Evolutionary conservation across 768 basidiomycete species (phyloP).

Genomic region (Auriscalpium vulgare): DNA sequence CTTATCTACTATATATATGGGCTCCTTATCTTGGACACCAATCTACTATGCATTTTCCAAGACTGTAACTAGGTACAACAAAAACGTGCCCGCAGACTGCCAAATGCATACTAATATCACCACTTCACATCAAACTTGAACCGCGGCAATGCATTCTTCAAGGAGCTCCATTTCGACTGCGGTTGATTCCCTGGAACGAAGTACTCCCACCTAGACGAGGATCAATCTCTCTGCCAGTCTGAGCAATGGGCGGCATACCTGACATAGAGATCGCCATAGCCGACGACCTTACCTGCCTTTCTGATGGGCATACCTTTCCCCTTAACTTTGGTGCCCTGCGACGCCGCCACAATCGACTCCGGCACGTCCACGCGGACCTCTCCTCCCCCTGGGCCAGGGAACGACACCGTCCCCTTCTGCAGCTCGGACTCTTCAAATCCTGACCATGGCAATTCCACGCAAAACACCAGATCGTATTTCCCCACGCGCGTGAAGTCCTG

Average conservation of each 20-base stretch:
- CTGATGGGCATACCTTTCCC: constrained; percentile 1
- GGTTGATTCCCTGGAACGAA: not conserved
- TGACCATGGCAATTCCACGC: constrained; percentile 3
- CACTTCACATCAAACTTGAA: not conserved
- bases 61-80: no score
- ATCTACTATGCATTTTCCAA: no score
- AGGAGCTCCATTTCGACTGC: not conserved
- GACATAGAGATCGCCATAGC: not conserved
- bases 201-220: not conserved
- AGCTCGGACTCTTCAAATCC: not conserved
- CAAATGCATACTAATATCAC: no score
- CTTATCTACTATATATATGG: no score
- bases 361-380: constrained; percentile 1
- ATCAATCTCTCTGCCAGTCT: not conserved
- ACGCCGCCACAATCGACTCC: not conserved
- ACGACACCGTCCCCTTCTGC: not conserved
- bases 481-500: not conserved
- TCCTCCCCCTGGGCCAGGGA: not conserved
- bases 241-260: not conserved
- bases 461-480: not conserved
- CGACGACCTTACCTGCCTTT: not conserved
- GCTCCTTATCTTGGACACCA: no score
- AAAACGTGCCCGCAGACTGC: no score
- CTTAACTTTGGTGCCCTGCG: not conserved
- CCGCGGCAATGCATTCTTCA: constrained; percentile 1